Percentiles rank a stretch among this genome's conserved stretches.
phyloP scores from a whole-genome alignment of 2,329 filamentous ascomycete genomes.

The Colletotrichum sp. region DNA sequence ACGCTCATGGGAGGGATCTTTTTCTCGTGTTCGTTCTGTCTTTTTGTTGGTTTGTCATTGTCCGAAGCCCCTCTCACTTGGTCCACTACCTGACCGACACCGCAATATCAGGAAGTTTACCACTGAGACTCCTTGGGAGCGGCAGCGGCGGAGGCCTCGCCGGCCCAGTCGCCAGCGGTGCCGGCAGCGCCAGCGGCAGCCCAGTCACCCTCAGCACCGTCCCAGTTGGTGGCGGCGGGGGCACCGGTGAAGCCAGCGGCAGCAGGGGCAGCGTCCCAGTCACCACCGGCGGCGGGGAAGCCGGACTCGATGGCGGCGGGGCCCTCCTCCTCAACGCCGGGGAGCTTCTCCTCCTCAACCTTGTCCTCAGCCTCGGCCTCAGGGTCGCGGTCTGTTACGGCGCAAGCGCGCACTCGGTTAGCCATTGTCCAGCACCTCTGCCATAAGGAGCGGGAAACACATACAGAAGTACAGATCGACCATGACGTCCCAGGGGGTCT shows the following conservation, averaged over 20 bases:
- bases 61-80: not conserved
- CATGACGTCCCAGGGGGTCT: slow-evolving; percentile 99
- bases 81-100: slow-evolving; percentile 9
- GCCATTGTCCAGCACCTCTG: not conserved
- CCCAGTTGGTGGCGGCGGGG: slow-evolving; percentile 56
- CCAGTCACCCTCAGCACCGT: slow-evolving; percentile 65
- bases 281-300: slow-evolving; percentile 70
- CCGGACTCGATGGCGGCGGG: slow-evolving; percentile 78
- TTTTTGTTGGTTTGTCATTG: slow-evolving; percentile 9
- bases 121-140: slow-evolving; percentile 53
- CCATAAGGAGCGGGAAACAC: slow-evolving; percentile 30
- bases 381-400: slow-evolving; percentile 82
- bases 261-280: slow-evolving; percentile 82
- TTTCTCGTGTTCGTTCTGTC: slow-evolving; percentile 9
- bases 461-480: slow-evolving; percentile 99
- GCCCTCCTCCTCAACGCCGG: slow-evolving; percentile 84
- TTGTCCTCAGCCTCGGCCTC: slow-evolving; percentile 99
- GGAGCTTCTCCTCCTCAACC: slow-evolving; percentile 88
- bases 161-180: slow-evolving; percentile 65
- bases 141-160: slow-evolving; percentile 58
- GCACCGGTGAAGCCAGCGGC: slow-evolving; percentile 73
- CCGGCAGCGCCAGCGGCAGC: slow-evolving; percentile 50
- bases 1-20: not conserved
- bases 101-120: slow-evolving; percentile 39
- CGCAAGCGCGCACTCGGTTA: not conserved